Evolutionary conservation across 345 rosid genomes (phyloP).

Genomic region (Psidium friedrichsthalianum): DNA sequence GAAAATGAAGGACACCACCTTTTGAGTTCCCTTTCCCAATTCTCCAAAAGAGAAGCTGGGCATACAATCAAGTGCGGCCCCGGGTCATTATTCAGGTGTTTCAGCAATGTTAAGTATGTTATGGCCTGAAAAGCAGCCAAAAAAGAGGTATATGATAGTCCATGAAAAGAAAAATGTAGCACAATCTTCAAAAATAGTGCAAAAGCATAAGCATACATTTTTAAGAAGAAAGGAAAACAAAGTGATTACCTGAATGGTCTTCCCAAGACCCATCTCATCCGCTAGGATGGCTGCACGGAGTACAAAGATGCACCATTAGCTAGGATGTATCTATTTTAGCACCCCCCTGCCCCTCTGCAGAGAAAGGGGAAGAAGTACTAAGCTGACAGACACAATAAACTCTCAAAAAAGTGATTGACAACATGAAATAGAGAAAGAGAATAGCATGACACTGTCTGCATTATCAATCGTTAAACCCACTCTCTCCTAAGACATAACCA

Average conservation of each 20-base stretch:
- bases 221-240: neutral
- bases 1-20: conserved; percentile 98
- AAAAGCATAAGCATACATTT: neutral
- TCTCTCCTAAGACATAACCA: neutral
- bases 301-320: conserved; percentile 12
- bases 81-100: conserved; percentile 68
- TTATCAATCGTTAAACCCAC: neutral
- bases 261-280: conserved; percentile 99
- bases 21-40: conserved; percentile 96
- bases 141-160: neutral
- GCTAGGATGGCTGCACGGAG: conserved; percentile 80
- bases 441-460: neutral
- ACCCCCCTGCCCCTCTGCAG: neutral
- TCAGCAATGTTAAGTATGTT: conserved; percentile 70
- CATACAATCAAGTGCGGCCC: conserved; percentile 97
- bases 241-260: conserved; percentile 81
- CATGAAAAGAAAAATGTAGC: neutral
- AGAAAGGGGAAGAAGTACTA: neutral
- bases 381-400: neutral
- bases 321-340: neutral
- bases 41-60: conserved; percentile 95
- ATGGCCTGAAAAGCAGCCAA: conserved; percentile 46
- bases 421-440: neutral
- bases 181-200: neutral
- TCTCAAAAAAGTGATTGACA: neutral